These are phyloP conservation scores for Fusarium paranaense DNA, from an alignment of 2,329 filamentous ascomycete species.

Conservation along the genomic window DNA sequence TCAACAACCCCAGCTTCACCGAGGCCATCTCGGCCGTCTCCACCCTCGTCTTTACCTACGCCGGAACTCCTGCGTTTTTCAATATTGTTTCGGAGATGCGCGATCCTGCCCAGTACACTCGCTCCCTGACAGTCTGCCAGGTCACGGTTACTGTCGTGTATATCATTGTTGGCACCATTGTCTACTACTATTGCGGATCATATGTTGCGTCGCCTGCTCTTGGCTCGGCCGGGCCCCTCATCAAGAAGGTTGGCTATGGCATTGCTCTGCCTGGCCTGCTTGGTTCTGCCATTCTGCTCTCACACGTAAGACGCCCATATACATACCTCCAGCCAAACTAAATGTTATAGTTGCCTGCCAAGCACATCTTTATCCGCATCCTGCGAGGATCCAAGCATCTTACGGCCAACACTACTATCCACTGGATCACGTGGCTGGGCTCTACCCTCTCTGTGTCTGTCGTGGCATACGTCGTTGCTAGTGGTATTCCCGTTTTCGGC, in stretches of 20 bases:
- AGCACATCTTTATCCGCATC: conserved; percentile 16
- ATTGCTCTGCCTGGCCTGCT: conserved; percentile 42
- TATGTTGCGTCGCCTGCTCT: conserved; percentile 59
- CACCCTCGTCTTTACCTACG: conserved; percentile 50
- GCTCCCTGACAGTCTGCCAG: conserved; percentile 35
- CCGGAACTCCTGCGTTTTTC: conserved; percentile 49
- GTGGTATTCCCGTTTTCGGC: conserved; percentile 37
- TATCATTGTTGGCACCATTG: conserved; percentile 47
- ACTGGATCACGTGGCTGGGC: conserved; percentile 46
- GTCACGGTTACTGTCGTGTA: conserved; percentile 46
- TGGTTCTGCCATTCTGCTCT: conserved; percentile 34
- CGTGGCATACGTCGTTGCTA: conserved; percentile 41
- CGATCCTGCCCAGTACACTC: conserved; percentile 40
- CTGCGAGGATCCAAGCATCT: conserved; percentile 45
- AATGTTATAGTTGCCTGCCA: neutral
- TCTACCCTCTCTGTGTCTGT: conserved; percentile 38
- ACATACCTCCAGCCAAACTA: neutral
- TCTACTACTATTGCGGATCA: conserved; percentile 58
- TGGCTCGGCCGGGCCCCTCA: conserved; percentile 53
- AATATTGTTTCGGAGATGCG: conserved; percentile 46
- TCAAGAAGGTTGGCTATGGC: conserved; percentile 58
- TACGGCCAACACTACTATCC: conserved; percentile 38
- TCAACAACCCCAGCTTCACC: conserved; percentile 44
- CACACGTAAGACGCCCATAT: conserved; percentile 26
- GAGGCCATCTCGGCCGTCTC: conserved; percentile 46